Evolutionary conservation across 768 basidiomycete species (phyloP), one percentile per base, ranked within the genome.

Genomic region (Astraeus odoratus): DNA sequence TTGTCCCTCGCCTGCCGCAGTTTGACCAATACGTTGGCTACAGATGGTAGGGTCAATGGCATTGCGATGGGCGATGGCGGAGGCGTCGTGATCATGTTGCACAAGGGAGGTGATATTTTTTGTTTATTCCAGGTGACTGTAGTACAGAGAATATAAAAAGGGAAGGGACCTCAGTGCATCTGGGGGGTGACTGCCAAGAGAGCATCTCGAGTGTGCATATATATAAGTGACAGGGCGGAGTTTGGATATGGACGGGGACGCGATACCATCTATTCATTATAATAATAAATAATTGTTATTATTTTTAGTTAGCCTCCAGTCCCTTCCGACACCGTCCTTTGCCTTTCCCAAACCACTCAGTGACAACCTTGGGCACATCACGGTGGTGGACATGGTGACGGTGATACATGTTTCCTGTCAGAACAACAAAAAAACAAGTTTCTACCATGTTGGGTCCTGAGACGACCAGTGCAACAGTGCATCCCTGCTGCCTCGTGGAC

Each of bases 11-110:
- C 51, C n/a, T 75, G 71, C 30, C 71, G 72, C 51, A 81, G 66
- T 50, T 71, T 76, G 51, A 80, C 61, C 53, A 83, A 69, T 46
- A 77, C 67, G 48, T 73, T 77, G 36, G 78, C 72, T 30, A 83
- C 74, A 48, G 63, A 57, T 2, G 58, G 54, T 2, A 63, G 44
- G 3, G 62, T 49, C 39, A 66, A 25, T 0, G 56, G 42, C 43
- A 55, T 47, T 47, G 51, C 51, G 1, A 53, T 52, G 23, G 57
- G 59, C 7, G 59, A 53, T 5, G 53, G 51, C 0, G 55, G 55
- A 8, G 59, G 52, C 6, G 57, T 49, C 12, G 9, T 42, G 56
- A 59, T 65, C 39, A 41, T 41, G 37, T 38, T 13, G n/a, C n/a
- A n/a, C n/a, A 31, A 31, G 12, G 12, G 27, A 29, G 7, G 30